Base-by-base conservation (phyloP, 352 stramenopile species). In the Achlya hypogyna region DNA sequence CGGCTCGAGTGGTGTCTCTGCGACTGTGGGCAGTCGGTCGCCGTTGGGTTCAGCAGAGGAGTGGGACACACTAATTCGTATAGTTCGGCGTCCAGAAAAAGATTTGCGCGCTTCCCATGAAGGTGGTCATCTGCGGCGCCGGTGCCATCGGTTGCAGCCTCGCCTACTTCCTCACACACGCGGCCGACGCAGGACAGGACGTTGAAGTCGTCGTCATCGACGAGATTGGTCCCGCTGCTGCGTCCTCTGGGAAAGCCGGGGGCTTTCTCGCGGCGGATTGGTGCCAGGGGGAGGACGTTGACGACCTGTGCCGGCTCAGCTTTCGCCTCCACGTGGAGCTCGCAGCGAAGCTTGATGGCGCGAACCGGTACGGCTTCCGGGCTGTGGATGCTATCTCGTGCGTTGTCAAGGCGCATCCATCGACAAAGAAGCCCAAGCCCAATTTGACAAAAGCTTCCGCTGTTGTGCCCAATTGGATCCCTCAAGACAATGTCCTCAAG, bases 281-380 rank as follows among this genome's bases (percentile, higher is more conserved):
- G 86, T 82, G 84, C 8, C 71, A 84, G 70, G 82, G 79, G 35
- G 71, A 72, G 9, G 53, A 74, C 4, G 91, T 84, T 4, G 71
- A 83, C 38, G 32, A 58, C 20, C 72, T 96, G 25, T 84, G 93
- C 65, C 71, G 87, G 53, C 35, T 81, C n/a, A 76, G 78, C 10
- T 96, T 96, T 71, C 86, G 82, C 53, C 77, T 95, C 74, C 89
- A 95, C 71, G 72, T 79, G 60, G 64, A 87, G 53, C 53, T 96
- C 9, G 79, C 78, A 23, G 32, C 67, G 5, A 68, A 77, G 25
- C 70, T 89, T 20, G 56, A 62, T n/a, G 60, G 60, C 10, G 32
- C 14, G 5, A 59, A 34, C 5, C 23, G 23, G 3, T 67, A 67
- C 51, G 43, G 51, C 45, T 67, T 51, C 31, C 60, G 60, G 2